Conservation (phyloP, 768 basidiomycete species). For the Agaricus blazei region DNA sequence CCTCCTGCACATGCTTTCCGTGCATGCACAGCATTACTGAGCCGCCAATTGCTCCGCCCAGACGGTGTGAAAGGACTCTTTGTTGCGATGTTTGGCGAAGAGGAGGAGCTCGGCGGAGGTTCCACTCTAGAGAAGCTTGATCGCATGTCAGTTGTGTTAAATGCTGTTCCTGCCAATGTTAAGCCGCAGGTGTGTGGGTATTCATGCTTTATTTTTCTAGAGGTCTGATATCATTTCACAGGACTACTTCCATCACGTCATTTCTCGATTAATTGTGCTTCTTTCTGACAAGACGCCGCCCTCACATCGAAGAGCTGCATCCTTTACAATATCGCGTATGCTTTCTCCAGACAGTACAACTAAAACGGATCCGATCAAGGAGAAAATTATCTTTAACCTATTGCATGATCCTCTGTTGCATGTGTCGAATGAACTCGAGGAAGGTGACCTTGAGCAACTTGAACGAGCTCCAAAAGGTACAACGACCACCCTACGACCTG, state of each 20-base stretch:
- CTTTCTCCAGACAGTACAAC: slow-evolving; percentile 33
- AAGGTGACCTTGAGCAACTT: background rate
- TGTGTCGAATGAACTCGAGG: background rate
- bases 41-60: slow-evolving; percentile 63
- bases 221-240: slow-evolving; percentile 21
- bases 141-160: slow-evolving; percentile 60
- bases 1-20: slow-evolving; percentile 50
- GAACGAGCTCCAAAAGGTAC: slow-evolving; percentile 1
- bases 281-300: slow-evolving; percentile 37
- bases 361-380: slow-evolving; percentile 22
- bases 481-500: slow-evolving; percentile 21
- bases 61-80: slow-evolving; percentile 69
- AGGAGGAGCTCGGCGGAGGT: slow-evolving; percentile 43
- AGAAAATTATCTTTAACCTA: slow-evolving; percentile 35
- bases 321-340: slow-evolving; percentile 67
- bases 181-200: slow-evolving; percentile 40
- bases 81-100: slow-evolving; percentile 64
- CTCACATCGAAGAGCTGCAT: slow-evolving; percentile 53
- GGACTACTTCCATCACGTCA: slow-evolving; percentile 56
- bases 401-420: slow-evolving; percentile 51
- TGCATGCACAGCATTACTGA: slow-evolving; percentile 58
- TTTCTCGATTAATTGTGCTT: slow-evolving; percentile 51
- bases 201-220: background rate
- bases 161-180: slow-evolving; percentile 54
- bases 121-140: slow-evolving; percentile 67